These are phyloP conservation scores for Hanseniaspora meyeri DNA, from an alignment of 805 yeast species.

Conservation along the genomic window DNA sequence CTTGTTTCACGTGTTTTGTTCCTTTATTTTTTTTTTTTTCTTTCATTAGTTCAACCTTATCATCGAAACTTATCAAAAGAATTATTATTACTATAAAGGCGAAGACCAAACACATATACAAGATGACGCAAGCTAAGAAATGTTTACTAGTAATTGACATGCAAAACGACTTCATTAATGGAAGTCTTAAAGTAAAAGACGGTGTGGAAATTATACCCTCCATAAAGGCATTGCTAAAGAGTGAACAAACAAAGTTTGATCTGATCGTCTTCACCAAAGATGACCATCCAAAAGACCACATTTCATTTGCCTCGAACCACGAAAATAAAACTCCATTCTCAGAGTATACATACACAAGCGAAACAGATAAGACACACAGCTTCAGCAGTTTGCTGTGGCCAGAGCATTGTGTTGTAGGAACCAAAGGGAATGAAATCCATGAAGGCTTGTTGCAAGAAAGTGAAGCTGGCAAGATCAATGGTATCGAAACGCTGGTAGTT, in stretches of 20 bases:
- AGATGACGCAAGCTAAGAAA: constrained; percentile 17
- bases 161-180: constrained; percentile 73
- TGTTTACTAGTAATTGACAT: constrained; percentile 71
- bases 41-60: too few relatives aligned
- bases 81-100: too few relatives aligned
- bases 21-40: too few relatives aligned
- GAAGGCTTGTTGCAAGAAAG: constrained; percentile 30
- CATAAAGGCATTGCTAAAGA: constrained; percentile 35
- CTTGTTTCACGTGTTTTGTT: too few relatives aligned
- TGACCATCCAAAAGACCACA: constrained; percentile 75
- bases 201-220: constrained; percentile 49
- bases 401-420: constrained; percentile 69
- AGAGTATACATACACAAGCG: constrained; percentile 40
- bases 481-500: constrained; percentile 31
- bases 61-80: too few relatives aligned
- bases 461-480: neutral
- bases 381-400: constrained; percentile 58
- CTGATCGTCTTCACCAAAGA: constrained; percentile 65
- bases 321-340: constrained; percentile 38
- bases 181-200: constrained; percentile 57
- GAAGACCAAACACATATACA: neutral
- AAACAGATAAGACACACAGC: constrained; percentile 18
- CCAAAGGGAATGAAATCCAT: constrained; percentile 56
- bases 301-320: constrained; percentile 71
- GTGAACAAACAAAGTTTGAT: constrained; percentile 40